Conservation (phyloP, 2,329 filamentous ascomycete genomes). For the Colletotrichum chlorophyti region DNA sequence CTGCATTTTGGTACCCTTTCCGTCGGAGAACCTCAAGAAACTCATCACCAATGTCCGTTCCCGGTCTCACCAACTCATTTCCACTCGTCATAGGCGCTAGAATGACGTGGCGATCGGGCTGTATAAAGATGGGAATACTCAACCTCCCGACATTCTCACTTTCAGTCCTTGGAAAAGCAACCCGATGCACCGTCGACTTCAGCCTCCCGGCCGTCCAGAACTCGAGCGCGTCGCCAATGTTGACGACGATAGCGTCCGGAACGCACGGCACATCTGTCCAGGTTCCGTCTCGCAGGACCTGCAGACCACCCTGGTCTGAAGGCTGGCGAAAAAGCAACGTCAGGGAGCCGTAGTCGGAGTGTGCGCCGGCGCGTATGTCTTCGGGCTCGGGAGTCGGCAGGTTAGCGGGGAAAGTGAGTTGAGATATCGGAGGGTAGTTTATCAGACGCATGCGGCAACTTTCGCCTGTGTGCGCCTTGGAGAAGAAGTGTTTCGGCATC, state of each 20-base stretch:
- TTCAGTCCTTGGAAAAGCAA: constrained; percentile 66
- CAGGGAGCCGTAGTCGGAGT: constrained; percentile 82
- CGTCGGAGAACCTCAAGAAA: constrained; percentile 23
- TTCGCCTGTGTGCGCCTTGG: constrained; percentile 52
- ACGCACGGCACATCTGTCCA: constrained; percentile 51
- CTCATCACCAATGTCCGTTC: background rate
- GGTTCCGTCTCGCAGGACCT: constrained; percentile 70
- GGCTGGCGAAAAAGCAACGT: constrained; percentile 77
- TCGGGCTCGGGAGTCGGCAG: constrained; percentile 41
- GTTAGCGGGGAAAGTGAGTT: constrained; percentile 61
- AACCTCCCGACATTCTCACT: constrained; percentile 26
- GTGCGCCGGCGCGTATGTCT: constrained; percentile 87
- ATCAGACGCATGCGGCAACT: constrained; percentile 50
- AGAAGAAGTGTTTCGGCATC: constrained; percentile 58
- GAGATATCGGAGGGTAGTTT: constrained; percentile 71
- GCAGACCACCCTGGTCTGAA: constrained; percentile 84
- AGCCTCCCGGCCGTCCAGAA: constrained; percentile 93
- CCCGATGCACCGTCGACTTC: constrained; percentile 86
- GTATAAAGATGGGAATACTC: constrained; percentile 29
- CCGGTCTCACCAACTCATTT: background rate
- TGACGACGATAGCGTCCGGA: constrained; percentile 69
- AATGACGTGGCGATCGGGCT: constrained; percentile 26
- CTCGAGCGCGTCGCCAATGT: constrained; percentile 73
- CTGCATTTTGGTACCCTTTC: constrained; percentile 23
- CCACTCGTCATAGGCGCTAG: constrained; percentile 11